Evolutionary conservation across 2,329 filamentous ascomycete genomes (phyloP).

Genomic region (Epicoccum nigrum): DNA sequence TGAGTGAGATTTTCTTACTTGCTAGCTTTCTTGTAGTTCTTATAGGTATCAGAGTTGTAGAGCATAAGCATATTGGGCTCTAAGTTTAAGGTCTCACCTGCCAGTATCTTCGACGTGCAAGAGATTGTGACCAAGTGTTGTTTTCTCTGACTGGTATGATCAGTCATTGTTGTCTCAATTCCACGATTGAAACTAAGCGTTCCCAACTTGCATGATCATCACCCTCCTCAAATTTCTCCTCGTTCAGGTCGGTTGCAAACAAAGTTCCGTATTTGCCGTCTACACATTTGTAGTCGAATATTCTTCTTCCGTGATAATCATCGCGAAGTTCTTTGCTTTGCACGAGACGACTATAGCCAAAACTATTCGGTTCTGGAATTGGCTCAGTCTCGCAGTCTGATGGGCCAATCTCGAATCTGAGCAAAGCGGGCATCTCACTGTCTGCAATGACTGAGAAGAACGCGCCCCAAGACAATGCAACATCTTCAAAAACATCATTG

Average conservation of each 20-base stretch:
- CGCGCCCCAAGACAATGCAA: not conserved
- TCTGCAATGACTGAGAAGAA: not conserved
- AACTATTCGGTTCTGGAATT: not conserved
- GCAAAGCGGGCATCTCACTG: not conserved
- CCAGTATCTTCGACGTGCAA: too few relatives aligned
- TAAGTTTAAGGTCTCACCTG: too few relatives aligned
- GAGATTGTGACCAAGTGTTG: too few relatives aligned
- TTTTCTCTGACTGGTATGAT: too few relatives aligned
- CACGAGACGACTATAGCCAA: not conserved
- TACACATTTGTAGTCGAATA: not conserved
- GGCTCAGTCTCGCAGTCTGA: not conserved
- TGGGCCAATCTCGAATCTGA: not conserved
- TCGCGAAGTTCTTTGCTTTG: not conserved
- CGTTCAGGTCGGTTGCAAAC: not conserved
- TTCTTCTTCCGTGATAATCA: not conserved
- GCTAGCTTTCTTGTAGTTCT: too few relatives aligned
- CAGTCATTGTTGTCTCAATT: too few relatives aligned
- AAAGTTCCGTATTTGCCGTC: conserved; percentile 1
- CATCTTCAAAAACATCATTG: not conserved
- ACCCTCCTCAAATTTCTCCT: not conserved
- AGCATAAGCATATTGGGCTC: too few relatives aligned
- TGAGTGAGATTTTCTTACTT: too few relatives aligned
- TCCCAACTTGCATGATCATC: not conserved
- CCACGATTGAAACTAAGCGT: not conserved
- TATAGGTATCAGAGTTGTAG: too few relatives aligned